A percentile compares a stretch with the other conserved stretches of the same genome.
Conservation (phyloP, 306 rosid species). For the Malus orientalis region DNA sequence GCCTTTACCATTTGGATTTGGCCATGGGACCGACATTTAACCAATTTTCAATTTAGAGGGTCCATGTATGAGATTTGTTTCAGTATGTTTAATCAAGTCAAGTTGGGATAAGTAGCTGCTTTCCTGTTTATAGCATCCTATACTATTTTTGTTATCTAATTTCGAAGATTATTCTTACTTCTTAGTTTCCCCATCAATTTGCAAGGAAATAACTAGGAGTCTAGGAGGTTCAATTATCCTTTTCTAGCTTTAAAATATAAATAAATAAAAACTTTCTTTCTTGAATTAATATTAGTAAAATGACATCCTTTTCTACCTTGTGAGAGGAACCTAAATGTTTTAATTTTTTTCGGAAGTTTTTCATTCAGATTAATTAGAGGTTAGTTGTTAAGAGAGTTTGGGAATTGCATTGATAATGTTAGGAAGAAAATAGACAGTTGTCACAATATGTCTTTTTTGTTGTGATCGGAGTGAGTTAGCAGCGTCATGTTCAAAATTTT, state of each 20-base stretch:
- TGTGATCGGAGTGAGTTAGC: neutral
- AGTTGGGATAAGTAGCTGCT: neutral
- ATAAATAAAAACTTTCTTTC: neutral
- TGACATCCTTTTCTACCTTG: neutral
- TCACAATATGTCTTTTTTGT: neutral
- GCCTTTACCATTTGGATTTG: neutral
- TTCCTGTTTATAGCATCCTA: neutral
- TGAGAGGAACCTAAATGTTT: neutral
- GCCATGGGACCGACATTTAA: neutral
- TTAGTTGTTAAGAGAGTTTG: neutral
- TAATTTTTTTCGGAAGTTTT: neutral
- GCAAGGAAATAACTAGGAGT: neutral
- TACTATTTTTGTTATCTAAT: neutral
- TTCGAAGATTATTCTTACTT: neutral
- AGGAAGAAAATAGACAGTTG: neutral
- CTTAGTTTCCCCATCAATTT: neutral
- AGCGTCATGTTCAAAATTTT: neutral
- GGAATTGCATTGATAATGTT: neutral
- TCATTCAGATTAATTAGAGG: neutral
- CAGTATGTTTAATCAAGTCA: neutral
- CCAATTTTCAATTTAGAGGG: neutral
- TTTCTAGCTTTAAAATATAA: no score
- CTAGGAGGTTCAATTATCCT: neutral
- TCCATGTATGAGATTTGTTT: neutral
- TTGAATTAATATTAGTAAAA: neutral